Percentiles rank a stretch among this genome's conserved stretches.
These are phyloP conservation scores for Lasiodiplodia sp. DNA, from an alignment of 2,329 filamentous ascomycete species.

Conservation along the genomic window DNA sequence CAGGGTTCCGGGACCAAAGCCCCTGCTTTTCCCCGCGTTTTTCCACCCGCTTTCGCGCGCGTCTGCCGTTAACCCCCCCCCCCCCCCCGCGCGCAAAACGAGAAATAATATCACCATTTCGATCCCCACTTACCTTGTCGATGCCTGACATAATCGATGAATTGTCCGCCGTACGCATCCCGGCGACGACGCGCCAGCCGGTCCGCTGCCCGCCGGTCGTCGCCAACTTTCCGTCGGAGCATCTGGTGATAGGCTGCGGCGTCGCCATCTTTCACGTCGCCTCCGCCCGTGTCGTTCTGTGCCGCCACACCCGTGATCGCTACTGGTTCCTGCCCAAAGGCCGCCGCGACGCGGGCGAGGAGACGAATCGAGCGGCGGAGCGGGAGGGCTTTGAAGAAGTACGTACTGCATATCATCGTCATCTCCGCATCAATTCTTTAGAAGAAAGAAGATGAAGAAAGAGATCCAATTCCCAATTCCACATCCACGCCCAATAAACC, in stretches of 20 bases:
- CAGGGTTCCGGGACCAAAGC: too few species aligned
- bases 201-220: slow-evolving; percentile 3
- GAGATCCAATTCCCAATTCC: too few species aligned
- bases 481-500: too few species aligned
- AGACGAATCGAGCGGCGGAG: slow-evolving; percentile 51
- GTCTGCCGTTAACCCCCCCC: too few species aligned
- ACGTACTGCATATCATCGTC: slow-evolving; percentile 14
- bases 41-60: too few species aligned
- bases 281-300: slow-evolving; percentile 55
- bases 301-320: slow-evolving; percentile 50
- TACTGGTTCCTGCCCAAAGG: slow-evolving; percentile 61
- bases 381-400: slow-evolving; percentile 61
- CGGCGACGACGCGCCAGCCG: neutral
- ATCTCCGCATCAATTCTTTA: too few species aligned
- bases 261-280: slow-evolving; percentile 61
- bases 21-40: too few species aligned
- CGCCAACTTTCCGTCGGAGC: slow-evolving; percentile 23
- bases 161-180: neutral
- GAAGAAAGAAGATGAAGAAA: too few species aligned
- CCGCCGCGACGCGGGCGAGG: slow-evolving; percentile 55
- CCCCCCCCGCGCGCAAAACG: too few species aligned
- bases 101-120: too few species aligned
- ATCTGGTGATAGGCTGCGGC: slow-evolving; percentile 46
- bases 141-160: neutral
- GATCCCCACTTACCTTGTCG: neutral